Conservation (phyloP, 2,329 filamentous ascomycete genomes). For the Fusarium fracticaudum region DNA sequence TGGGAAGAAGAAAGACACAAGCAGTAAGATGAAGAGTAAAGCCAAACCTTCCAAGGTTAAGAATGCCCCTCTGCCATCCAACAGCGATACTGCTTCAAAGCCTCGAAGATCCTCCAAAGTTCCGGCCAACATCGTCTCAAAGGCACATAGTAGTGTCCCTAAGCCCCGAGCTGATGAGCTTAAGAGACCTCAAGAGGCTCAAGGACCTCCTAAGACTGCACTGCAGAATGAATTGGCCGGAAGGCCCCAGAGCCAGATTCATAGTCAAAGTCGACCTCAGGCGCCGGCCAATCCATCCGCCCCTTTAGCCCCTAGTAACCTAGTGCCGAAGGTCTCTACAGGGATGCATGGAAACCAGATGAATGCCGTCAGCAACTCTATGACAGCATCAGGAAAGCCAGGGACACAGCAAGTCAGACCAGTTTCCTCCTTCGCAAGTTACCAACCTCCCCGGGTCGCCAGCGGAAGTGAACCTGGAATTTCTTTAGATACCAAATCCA, state of each 20-base stretch:
- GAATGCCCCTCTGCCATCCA: not conserved
- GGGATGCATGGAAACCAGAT: not conserved
- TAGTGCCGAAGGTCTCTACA: not conserved
- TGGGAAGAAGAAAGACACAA: not conserved
- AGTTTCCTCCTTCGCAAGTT: not conserved
- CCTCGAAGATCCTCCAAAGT: not conserved
- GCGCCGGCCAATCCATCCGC: not conserved
- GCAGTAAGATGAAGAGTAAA: not conserved
- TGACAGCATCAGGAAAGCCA: not conserved
- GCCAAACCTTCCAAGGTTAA: not conserved
- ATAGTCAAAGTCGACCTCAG: not conserved
- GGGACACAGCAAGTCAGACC: not conserved
- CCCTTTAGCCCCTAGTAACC: not conserved
- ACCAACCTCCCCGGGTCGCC: not conserved
- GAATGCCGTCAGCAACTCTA: not conserved
- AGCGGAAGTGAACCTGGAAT: not conserved
- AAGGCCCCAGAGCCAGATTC: not conserved
- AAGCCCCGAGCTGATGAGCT: too few relatives aligned
- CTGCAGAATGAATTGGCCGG: not conserved
- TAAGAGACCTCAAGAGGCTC: not conserved
- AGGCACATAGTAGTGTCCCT: not conserved
- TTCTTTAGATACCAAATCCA: not conserved
- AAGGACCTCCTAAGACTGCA: not conserved
- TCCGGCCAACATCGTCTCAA: not conserved
- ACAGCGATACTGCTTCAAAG: not conserved